These are phyloP conservation scores for Tillandsia fasciculata DNA, from an alignment of 176 grass and related monocot genomes.

Conservation along the genomic window DNA sequence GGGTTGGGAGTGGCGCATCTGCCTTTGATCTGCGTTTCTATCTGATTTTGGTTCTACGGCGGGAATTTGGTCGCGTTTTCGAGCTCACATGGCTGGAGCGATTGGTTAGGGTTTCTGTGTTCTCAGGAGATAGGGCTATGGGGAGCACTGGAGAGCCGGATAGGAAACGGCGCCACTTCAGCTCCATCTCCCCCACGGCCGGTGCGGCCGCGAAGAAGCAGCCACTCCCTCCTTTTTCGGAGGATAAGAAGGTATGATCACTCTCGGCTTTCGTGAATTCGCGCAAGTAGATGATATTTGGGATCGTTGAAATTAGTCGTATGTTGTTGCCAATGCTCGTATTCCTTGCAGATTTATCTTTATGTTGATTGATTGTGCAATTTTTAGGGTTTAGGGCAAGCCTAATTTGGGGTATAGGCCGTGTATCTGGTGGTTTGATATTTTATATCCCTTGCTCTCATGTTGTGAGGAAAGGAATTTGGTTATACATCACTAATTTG, in stretches of 20 bases:
- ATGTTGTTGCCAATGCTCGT: background rate
- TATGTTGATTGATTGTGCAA: no score
- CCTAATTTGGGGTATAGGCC: no score
- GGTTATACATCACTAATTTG: no score
- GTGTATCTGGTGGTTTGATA: no score
- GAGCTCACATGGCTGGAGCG: constrained; percentile 12
- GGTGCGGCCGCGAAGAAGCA: constrained; percentile 39
- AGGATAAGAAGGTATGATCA: constrained; percentile 59
- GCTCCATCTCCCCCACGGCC: constrained; percentile 40
- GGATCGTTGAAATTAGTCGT: background rate
- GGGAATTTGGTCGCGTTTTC: background rate
- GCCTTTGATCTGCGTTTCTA: background rate
- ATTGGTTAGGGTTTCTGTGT: constrained; percentile 28
- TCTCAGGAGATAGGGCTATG: constrained; percentile 35
- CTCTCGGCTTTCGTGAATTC: background rate
- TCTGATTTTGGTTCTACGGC: background rate
- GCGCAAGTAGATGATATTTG: background rate
- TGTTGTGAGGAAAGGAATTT: no score
- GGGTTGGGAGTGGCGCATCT: constrained; percentile 2
- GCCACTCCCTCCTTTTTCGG: constrained; percentile 33
- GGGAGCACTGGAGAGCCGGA: constrained; percentile 55
- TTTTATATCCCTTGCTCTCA: no score
- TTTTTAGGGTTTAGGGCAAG: no score
- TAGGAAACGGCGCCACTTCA: constrained; percentile 48
- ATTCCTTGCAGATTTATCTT: no score